Evolutionary conservation across 257 asterid species (phyloP).

Genomic region (Solanum medicagineum): DNA sequence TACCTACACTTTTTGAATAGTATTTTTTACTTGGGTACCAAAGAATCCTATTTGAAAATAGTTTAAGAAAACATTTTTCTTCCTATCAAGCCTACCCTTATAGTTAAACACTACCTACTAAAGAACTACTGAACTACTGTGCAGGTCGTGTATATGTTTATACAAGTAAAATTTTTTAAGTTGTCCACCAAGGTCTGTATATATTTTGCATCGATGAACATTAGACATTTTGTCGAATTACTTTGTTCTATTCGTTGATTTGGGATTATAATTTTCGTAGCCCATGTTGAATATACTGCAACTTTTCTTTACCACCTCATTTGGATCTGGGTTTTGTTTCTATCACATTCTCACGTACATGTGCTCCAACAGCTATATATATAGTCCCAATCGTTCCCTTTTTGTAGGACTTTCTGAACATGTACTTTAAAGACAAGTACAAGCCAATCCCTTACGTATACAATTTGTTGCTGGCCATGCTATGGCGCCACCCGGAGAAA

Average conservation of each 20-base stretch:
- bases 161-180: too few species aligned
- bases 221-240: too few species aligned
- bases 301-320: background rate
- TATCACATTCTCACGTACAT: background rate
- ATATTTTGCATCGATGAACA: background rate
- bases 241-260: background rate
- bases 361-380: background rate
- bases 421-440: constrained; percentile 45
- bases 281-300: background rate
- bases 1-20: too few species aligned
- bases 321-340: background rate
- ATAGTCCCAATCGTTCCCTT: background rate
- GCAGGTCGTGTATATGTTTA: too few species aligned
- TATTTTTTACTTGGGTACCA: too few species aligned
- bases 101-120: too few species aligned
- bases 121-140: too few species aligned
- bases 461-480: constrained; percentile 59
- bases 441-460: constrained; percentile 45
- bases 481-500: constrained; percentile 81
- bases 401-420: constrained; percentile 27
- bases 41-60: too few species aligned
- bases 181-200: too few species aligned
- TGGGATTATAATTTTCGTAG: background rate
- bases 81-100: too few species aligned
- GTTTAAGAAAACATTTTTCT: too few species aligned